Evolutionary conservation across 345 rosid genomes (phyloP).

Genomic region (Cardiospermum halicacabum): DNA sequence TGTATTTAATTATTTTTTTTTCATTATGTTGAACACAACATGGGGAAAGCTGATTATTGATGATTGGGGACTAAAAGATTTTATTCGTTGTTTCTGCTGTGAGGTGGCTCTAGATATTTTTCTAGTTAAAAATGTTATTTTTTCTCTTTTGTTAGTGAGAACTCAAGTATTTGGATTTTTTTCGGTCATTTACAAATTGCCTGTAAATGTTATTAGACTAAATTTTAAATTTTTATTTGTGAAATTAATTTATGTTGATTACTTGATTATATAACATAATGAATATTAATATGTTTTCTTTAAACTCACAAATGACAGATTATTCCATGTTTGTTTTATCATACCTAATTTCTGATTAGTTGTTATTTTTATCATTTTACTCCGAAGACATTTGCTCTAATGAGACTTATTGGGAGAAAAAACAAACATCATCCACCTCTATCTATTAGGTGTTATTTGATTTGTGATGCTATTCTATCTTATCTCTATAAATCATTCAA

Average conservation of each 20-base stretch:
- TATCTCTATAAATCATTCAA: not conserved
- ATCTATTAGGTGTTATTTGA: constrained; percentile 2
- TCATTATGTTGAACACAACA: not conserved
- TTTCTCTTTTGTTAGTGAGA: not conserved
- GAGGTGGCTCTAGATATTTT: not conserved
- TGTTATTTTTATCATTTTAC: no score
- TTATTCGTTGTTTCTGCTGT: not conserved
- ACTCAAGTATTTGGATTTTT: not conserved
- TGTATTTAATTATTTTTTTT: not conserved
- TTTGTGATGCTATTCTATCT: not conserved
- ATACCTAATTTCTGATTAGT: no score
- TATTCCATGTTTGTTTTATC: no score
- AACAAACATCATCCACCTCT: no score
- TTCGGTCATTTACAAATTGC: not conserved
- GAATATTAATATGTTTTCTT: not conserved
- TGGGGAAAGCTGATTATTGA: not conserved
- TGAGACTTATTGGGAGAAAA: not conserved
- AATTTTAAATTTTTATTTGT: not conserved
- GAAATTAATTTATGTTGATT: not conserved
- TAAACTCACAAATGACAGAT: not conserved
- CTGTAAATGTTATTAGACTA: not conserved
- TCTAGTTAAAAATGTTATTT: not conserved
- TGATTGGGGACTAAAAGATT: not conserved
- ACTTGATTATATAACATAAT: not conserved
- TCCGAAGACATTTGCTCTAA: no score